Percentiles rank a stretch among this genome's conserved stretches.
Evolutionary conservation across 2,329 filamentous ascomycete genomes (phyloP).

Genomic region (Aspergillus novoparasiticus): DNA sequence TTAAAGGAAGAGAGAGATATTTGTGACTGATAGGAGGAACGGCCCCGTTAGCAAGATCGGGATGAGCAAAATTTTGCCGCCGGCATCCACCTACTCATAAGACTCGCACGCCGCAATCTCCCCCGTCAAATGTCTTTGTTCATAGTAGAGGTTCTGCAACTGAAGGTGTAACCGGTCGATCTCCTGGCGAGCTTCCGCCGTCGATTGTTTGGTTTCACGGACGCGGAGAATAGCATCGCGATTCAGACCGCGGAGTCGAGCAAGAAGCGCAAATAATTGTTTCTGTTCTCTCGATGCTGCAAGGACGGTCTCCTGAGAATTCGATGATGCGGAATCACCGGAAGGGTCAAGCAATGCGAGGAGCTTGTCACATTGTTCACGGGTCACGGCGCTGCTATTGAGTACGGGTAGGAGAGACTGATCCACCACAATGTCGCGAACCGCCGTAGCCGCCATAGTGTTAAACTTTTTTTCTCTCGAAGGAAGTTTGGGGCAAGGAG

Average conservation of each 20-base stretch:
- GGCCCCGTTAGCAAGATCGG: background rate
- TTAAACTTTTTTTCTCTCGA: background rate
- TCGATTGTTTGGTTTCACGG: constrained; percentile 81
- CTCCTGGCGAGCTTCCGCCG: constrained; percentile 84
- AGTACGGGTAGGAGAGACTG: constrained; percentile 68
- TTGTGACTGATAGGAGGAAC: constrained; percentile 59
- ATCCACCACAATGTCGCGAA: constrained; percentile 64
- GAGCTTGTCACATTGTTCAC: constrained; percentile 67
- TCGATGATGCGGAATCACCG: constrained; percentile 41
- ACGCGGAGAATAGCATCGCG: constrained; percentile 78
- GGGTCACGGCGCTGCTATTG: constrained; percentile 71
- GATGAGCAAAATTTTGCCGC: background rate
- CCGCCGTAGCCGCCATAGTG: constrained; percentile 49
- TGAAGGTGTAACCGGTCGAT: constrained; percentile 90
- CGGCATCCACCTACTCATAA: constrained; percentile 70
- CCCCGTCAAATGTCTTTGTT: constrained; percentile 84
- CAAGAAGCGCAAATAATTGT: constrained; percentile 74
- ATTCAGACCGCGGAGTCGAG: constrained; percentile 79
- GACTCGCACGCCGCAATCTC: constrained; percentile 90
- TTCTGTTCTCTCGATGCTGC: constrained; percentile 77
- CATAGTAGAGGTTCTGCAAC: constrained; percentile 94
- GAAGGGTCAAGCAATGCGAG: constrained; percentile 59
- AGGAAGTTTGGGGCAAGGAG: background rate
- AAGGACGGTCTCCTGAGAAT: constrained; percentile 54
- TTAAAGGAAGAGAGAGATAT: constrained; percentile 81